Base-by-base conservation (phyloP, 106 monocot genomes). In the Xerophyta viscosa region DNA sequence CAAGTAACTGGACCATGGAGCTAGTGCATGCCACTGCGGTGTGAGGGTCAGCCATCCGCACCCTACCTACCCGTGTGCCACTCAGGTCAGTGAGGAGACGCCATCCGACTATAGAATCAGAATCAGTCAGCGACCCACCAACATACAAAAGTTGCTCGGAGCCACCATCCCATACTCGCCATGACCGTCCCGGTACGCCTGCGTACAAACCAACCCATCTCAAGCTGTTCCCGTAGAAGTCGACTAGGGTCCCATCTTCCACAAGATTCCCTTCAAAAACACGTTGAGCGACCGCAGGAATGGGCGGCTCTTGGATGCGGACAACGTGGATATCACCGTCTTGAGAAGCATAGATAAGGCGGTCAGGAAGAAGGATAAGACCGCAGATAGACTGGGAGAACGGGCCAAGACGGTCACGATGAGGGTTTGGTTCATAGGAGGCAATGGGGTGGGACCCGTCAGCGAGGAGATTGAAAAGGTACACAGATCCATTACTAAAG, bases 201-300 rank as follows among this genome's bases (percentile, higher is more conserved):
- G 74, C 73, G 49, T 70, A 83, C 15, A 83, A 66, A 8, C 83
- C 83, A 1, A 78, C 72, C 78, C 83, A 83, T 51, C 54, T 52
- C 10, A 27, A 39, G 17, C 23, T 29, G 48, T 63, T 12, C 10
- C 70, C 70, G 0, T 57, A 8, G 70, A 83, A 83, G 67, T 78
- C 74, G 0, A 83, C 70, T 21, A 83, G 42, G 10, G 73, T 50
- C 9, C 83, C 83, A 24, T 83, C 83, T 47, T 78, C 78, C 42
- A 78, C 57, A 8, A 66, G 39, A 61, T 63, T 78, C 17, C 83
- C 83, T 10, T n/a, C 42, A 29, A 58, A 60, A 8, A 49, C 70
- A 15, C 62, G 73, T 8, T 59, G 83, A 1, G 57, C 1, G 0
- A 62, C 20, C 14, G 41, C 48, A 20, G 31, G 17, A 4, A 31